phyloP scores from a whole-genome alignment of 768 basidiomycete species.

The Mycena rosella region DNA sequence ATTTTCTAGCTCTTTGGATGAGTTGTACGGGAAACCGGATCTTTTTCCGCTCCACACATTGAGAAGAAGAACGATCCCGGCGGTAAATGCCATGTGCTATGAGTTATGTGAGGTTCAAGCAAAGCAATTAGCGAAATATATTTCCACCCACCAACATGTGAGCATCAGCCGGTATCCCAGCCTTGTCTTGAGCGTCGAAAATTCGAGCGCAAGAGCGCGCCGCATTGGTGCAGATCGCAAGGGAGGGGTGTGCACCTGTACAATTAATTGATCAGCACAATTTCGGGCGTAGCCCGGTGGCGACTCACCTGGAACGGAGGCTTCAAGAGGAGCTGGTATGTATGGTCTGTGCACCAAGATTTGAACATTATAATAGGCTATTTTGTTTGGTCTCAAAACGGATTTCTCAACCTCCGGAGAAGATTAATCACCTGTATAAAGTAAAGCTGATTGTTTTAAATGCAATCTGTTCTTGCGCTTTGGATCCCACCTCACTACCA shows the following conservation, averaged over 20 bases:
- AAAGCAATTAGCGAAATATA: background rate
- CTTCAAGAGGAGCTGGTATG: slow-evolving; percentile 65
- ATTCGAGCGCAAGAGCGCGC: slow-evolving; percentile 74
- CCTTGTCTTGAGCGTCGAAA: slow-evolving; percentile 55
- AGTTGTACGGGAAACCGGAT: slow-evolving; percentile 46
- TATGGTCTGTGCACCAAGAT: slow-evolving; percentile 80
- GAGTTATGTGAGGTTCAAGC: slow-evolving; percentile 19
- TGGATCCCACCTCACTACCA: slow-evolving; percentile 48
- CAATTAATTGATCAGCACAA: background rate
- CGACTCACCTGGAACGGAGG: slow-evolving; percentile 29
- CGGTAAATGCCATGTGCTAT: slow-evolving; percentile 38
- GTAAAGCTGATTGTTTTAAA: slow-evolving; percentile 40
- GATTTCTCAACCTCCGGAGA: no score
- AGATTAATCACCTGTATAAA: slow-evolving; percentile 35
- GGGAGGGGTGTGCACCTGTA: slow-evolving; percentile 56
- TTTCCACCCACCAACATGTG: slow-evolving; percentile 34
- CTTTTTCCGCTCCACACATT: slow-evolving; percentile 61
- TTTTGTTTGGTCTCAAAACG: no score
- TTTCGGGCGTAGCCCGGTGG: background rate
- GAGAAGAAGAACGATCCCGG: slow-evolving; percentile 60
- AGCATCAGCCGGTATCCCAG: slow-evolving; percentile 6
- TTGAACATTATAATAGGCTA: slow-evolving; percentile 48
- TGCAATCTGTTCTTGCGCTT: slow-evolving; percentile 33
- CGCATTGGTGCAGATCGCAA: slow-evolving; percentile 81
- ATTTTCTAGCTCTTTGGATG: slow-evolving; percentile 56